Evolutionary conservation across 306 rosid genomes (phyloP).

Genomic region (Elaeagnus macrophylla): DNA sequence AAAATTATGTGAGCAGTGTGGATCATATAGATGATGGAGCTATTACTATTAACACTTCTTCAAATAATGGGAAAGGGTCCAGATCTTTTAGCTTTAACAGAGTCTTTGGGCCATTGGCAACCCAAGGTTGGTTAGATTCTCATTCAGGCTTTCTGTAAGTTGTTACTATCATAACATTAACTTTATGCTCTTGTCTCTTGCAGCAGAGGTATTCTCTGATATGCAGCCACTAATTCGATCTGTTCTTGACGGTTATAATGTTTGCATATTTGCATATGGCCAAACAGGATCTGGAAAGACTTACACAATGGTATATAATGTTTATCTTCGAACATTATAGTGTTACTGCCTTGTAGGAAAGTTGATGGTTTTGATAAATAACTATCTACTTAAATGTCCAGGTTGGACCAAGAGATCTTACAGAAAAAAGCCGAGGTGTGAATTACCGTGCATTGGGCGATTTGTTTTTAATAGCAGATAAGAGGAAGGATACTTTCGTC

Average conservation of each 20-base stretch:
- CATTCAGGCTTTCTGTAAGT: neutral
- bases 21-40: constrained; percentile 74
- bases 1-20: constrained; percentile 53
- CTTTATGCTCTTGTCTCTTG: constrained; percentile 13
- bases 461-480: constrained; percentile 68
- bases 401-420: constrained; percentile 85
- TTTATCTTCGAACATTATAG: neutral
- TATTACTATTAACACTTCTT: constrained; percentile 57
- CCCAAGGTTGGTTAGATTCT: constrained; percentile 57
- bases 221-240: constrained; percentile 87
- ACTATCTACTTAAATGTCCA: constrained; percentile 19
- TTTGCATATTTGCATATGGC: constrained; percentile 88
- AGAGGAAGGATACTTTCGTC: constrained; percentile 65
- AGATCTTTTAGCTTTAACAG: constrained; percentile 77
- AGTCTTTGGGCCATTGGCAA: constrained; percentile 77
- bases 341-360: neutral
- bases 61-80: constrained; percentile 66
- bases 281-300: constrained; percentile 95
- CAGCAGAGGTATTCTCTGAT: constrained; percentile 79
- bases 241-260: constrained; percentile 82
- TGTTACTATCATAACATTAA: constrained; percentile 9
- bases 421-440: constrained; percentile 87
- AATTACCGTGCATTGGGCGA: constrained; percentile 89
- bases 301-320: constrained; percentile 62
- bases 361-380: neutral